A percentile compares a stretch with the other conserved stretches of the same genome.
phyloP scores from a whole-genome alignment of 2,329 filamentous ascomycete genomes.

The Acephala macrosclerotiorum region DNA sequence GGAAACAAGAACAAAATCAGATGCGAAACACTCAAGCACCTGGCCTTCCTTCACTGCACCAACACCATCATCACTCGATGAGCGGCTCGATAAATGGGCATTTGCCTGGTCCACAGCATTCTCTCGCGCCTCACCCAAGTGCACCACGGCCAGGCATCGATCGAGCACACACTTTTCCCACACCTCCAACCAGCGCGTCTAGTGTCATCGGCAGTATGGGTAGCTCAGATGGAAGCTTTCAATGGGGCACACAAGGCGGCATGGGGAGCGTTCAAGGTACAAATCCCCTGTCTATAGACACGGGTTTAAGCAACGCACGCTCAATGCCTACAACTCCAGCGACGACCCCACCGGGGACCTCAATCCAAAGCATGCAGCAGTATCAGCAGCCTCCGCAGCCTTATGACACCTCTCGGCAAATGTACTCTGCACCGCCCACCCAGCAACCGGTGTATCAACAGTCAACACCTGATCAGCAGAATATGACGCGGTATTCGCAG shows the following conservation, averaged over 20 bases:
- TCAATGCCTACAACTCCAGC: conserved; percentile 93
- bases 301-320: conserved; percentile 76
- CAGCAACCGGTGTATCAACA: conserved; percentile 75
- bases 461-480: conserved; percentile 64
- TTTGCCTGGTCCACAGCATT: conserved; percentile 55
- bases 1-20: conserved; percentile 74
- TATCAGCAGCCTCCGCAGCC: conserved; percentile 73
- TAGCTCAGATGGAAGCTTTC: conserved; percentile 75
- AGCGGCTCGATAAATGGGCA: conserved; percentile 63
- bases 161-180: conserved; percentile 90
- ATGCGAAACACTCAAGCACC: conserved; percentile 66
- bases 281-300: conserved; percentile 83
- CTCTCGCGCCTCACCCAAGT: conserved; percentile 71
- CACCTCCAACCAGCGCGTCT: conserved; percentile 91
- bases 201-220: conserved; percentile 80
- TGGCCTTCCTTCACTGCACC: conserved; percentile 73
- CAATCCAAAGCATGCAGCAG: conserved; percentile 78
- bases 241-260: conserved; percentile 71
- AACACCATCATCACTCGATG: conserved; percentile 69
- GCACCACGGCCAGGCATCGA: conserved; percentile 81
- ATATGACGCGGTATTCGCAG: conserved; percentile 72
- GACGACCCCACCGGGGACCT: conserved; percentile 83
- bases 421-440: conserved; percentile 76
- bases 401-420: conserved; percentile 79
- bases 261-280: conserved; percentile 68